phyloP scores from a whole-genome alignment of 345 rosid genomes.

The Citrus australasica region DNA sequence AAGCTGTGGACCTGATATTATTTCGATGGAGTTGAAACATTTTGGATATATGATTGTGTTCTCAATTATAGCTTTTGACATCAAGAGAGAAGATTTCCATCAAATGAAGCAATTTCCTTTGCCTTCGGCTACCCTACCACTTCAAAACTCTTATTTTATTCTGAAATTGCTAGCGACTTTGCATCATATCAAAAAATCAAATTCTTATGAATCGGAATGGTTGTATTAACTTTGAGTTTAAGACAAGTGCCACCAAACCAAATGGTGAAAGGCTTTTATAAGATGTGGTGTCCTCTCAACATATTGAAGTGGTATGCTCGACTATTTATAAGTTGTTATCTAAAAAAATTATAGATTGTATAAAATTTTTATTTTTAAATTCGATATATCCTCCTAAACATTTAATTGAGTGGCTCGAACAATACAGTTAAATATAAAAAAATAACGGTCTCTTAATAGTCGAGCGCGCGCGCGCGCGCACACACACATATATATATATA shows the following conservation, averaged over 20 bases:
- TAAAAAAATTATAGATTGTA: too few species aligned
- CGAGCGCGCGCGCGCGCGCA: too few species aligned
- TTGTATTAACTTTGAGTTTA: not conserved
- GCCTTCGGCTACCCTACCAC: slow-evolving; percentile 6
- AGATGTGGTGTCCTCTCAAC: too few species aligned
- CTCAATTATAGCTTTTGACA: slow-evolving; percentile 1
- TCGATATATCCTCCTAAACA: too few species aligned
- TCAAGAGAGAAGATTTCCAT: slow-evolving; percentile 5
- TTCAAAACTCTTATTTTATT: not conserved
- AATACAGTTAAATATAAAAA: too few species aligned
- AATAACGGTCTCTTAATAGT: too few species aligned
- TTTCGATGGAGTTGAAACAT: not conserved
- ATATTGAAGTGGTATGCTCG: accelerated
- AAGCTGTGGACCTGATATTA: not conserved
- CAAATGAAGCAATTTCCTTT: not conserved
- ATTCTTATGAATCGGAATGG: not conserved
- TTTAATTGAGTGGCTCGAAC: too few species aligned
- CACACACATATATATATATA: too few species aligned
- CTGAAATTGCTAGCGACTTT: not conserved
- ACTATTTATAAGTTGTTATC: too few species aligned
- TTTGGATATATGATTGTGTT: not conserved
- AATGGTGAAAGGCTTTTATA: too few species aligned
- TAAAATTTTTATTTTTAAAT: too few species aligned
- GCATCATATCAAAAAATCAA: not conserved
- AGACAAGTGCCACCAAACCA: not conserved